Evolutionary conservation across 768 basidiomycete genomes (phyloP), one percentile per base, ranked within the genome.

Genomic region (Lactifluus subvellereus): DNA sequence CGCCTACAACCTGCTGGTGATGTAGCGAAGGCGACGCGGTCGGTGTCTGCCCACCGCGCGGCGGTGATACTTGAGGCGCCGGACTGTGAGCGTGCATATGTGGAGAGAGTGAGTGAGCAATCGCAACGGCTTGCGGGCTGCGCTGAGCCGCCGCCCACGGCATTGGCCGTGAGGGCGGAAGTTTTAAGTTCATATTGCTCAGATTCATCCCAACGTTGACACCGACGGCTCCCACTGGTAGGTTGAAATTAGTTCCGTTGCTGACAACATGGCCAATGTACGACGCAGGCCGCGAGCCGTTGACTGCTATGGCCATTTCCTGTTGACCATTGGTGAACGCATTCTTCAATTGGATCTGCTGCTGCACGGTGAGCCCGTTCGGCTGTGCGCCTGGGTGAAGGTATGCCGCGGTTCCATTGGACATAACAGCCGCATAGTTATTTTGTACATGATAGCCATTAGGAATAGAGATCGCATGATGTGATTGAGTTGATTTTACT

Each of bases 291-390:
- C 67, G 67, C 5, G 67, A 66, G 30, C 52, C 58, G 38, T 68
- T 66, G 37, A 64, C 51, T 54, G 73, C 68, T 57, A 72, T 56
- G 47, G 66, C 20, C 69, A 68, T 56, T 63, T 71, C 67, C 45
- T 58, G 64, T 42, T 68, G 67, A 40, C 69, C 70, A 49, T 70
- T 70, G 2, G 72, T 80, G 61, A 85, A 81, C 4, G 80, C 82
- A 9, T 80, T 73, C 72, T 86, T 86, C 59, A 76, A 79, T 70
- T 85, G 84, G 71, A 87, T 75, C 68, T 87, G 85, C 68, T 87
- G 85, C 63, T 87, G 86, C 20, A 75, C 62, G 38, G 77, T 82
- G 51, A 87, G 70, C 2, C 76, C 75, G 49, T 75, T 76, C 51
- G 76, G 77, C 55, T 74, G 69, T 61, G 67, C 57, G 13, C 75